Conservation (phyloP, 257 asterid genomes). For the Fraxinus excelsior region DNA sequence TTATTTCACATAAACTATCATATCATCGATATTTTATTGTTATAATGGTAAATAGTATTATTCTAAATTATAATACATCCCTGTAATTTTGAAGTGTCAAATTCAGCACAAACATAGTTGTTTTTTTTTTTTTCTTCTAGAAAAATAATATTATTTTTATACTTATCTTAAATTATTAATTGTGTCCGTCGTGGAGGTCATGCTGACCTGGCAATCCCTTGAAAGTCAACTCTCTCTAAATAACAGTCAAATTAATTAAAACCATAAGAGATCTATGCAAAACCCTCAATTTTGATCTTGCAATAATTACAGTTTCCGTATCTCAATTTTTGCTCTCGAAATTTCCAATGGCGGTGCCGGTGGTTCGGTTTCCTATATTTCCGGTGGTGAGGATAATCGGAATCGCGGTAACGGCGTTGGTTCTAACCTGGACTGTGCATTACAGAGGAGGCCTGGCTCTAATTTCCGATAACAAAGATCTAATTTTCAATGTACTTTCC, state of each 20-base stretch:
- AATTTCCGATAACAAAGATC: slow-evolving; percentile 62
- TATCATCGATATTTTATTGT: too few species aligned
- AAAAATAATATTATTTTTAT: too few species aligned
- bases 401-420: slow-evolving; percentile 47
- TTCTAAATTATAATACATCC: too few species aligned
- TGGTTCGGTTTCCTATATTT: slow-evolving; percentile 69
- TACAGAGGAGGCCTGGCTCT: slow-evolving; percentile 93
- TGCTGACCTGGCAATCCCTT: too few species aligned
- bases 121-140: too few species aligned
- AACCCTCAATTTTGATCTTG: slow-evolving; percentile 20
- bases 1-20: too few species aligned
- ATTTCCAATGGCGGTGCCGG: slow-evolving; percentile 60
- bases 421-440: slow-evolving; percentile 64
- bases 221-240: background rate
- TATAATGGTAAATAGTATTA: too few species aligned
- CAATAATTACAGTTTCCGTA: background rate
- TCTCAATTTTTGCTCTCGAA: slow-evolving; percentile 12
- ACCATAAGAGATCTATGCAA: background rate
- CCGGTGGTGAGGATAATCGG: slow-evolving; percentile 58
- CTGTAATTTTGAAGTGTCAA: too few species aligned
- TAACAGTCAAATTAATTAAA: background rate
- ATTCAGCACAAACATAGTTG: too few species aligned
- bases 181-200: background rate
- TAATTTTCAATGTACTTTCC: slow-evolving; percentile 63
- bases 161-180: too few species aligned